A percentile compares a stretch with the other conserved stretches of the same genome.
phyloP scores from a whole-genome alignment of 1,284 basidiomycete species.

The Ceratobasidium papillatum region DNA sequence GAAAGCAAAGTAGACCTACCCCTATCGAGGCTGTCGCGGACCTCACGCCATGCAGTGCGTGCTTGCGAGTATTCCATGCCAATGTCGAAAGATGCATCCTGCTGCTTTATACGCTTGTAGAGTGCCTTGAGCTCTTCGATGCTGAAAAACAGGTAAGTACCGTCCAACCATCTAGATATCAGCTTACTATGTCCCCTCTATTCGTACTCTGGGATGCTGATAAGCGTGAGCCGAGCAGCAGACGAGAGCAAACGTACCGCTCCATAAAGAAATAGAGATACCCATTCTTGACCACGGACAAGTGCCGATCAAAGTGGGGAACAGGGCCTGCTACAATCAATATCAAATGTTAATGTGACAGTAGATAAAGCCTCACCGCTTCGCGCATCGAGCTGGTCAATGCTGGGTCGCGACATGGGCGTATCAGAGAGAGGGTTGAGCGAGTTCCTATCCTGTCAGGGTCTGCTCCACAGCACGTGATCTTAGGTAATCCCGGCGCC shows the following conservation, averaged over 20 bases:
- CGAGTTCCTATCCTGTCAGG: conserved; percentile 12
- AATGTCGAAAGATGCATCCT: conserved; percentile 8
- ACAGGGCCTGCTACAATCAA: conserved; percentile 61
- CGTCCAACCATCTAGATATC: neutral
- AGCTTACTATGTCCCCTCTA: conserved; percentile 83
- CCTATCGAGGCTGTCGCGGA: conserved; percentile 83
- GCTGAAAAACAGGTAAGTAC: neutral
- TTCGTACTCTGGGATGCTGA: conserved; percentile 66
- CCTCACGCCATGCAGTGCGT: conserved; percentile 73
- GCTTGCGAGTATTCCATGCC: conserved; percentile 6
- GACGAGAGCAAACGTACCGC: conserved; percentile 61
- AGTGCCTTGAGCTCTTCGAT: conserved; percentile 37
- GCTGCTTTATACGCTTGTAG: conserved; percentile 37
- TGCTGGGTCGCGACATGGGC: conserved; percentile 31
- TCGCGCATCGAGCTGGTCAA: conserved; percentile 37
- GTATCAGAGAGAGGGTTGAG: conserved; percentile 10
- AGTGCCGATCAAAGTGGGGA: conserved; percentile 74
- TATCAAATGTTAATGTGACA: neutral
- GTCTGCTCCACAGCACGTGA: conserved; percentile 21
- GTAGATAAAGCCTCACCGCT: neutral
- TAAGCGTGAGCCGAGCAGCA: conserved; percentile 27
- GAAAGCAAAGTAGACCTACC: conserved; percentile 56
- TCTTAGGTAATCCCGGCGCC: neutral
- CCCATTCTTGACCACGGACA: conserved; percentile 73
- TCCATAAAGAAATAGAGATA: conserved; percentile 87